phyloP scores from a whole-genome alignment of 83 land plant genomes.

The Picea abies region DNA sequence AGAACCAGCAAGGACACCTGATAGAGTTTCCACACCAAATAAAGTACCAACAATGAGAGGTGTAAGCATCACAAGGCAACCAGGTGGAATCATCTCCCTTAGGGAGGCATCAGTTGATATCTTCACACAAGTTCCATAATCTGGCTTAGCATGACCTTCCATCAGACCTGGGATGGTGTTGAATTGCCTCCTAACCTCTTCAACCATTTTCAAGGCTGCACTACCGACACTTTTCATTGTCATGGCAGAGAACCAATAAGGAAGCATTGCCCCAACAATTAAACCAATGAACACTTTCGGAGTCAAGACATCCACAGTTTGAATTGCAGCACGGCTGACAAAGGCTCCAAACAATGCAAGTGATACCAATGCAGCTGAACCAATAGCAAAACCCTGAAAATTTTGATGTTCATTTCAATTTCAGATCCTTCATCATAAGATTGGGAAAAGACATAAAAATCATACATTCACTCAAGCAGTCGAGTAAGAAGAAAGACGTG shows the following conservation, averaged over 20 bases:
- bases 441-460: background rate
- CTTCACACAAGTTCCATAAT: conserved; percentile 74
- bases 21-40: conserved; percentile 72
- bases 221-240: conserved; percentile 83
- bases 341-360: conserved; percentile 81
- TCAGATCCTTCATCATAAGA: background rate
- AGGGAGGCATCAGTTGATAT: conserved; percentile 81
- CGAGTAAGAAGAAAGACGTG: background rate
- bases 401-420: background rate
- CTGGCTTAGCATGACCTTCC: conserved; percentile 79
- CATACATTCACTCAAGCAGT: background rate
- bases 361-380: conserved; percentile 83
- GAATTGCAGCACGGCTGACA: conserved; percentile 65
- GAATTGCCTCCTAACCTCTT: conserved; percentile 82
- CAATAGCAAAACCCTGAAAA: conserved; percentile 78
- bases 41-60: conserved; percentile 82
- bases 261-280: conserved; percentile 84
- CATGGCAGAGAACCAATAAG: conserved; percentile 85
- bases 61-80: conserved; percentile 77
- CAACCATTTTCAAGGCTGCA: conserved; percentile 80
- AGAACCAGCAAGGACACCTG: conserved; percentile 65
- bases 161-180: conserved; percentile 74
- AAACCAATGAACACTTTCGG: conserved; percentile 81
- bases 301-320: conserved; percentile 58
- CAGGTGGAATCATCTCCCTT: conserved; percentile 73